These are phyloP conservation scores for Mycena olivaceomarginata DNA, from an alignment of 768 basidiomycete species.

Conservation along the genomic window DNA sequence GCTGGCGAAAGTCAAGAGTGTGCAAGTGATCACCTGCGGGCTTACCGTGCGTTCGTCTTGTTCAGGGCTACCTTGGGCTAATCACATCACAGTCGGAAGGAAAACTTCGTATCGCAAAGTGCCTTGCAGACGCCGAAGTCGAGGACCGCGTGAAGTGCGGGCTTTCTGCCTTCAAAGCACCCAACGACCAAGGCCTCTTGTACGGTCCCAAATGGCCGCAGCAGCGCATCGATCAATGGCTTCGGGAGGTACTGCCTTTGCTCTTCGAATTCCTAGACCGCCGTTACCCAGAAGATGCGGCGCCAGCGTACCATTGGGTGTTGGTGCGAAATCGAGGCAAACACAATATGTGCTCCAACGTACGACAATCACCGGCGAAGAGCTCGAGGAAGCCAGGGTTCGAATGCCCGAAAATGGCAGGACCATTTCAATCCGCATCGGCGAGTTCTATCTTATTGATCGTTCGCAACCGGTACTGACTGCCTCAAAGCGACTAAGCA, in stretches of 20 bases:
- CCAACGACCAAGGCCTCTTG: background rate
- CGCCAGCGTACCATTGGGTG: background rate
- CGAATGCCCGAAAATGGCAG: background rate
- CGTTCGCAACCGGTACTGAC: too few relatives aligned
- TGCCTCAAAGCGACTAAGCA: slow-evolving; percentile 5
- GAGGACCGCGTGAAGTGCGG: background rate
- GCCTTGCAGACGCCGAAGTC: background rate
- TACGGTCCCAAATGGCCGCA: background rate
- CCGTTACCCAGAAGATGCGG: slow-evolving; percentile 13
- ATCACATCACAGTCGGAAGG: background rate
- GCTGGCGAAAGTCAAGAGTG: background rate
- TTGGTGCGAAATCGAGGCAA: background rate
- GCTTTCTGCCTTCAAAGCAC: background rate
- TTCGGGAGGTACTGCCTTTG: background rate
- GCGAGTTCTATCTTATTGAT: background rate
- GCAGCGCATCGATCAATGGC: slow-evolving; percentile 1
- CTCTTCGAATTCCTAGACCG: slow-evolving; percentile 15
- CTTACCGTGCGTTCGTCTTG: background rate
- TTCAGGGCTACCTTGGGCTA: background rate
- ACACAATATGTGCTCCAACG: background rate
- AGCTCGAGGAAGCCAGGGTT: slow-evolving; percentile 1
- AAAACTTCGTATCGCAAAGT: background rate
- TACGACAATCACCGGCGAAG: background rate
- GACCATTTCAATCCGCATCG: slow-evolving; percentile 12
- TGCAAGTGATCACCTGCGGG: background rate